Percentiles rank a stretch among this genome's conserved stretches.
Conservation (phyloP, 2,329 filamentous ascomycete genomes). For the Fusarium nanum region DNA sequence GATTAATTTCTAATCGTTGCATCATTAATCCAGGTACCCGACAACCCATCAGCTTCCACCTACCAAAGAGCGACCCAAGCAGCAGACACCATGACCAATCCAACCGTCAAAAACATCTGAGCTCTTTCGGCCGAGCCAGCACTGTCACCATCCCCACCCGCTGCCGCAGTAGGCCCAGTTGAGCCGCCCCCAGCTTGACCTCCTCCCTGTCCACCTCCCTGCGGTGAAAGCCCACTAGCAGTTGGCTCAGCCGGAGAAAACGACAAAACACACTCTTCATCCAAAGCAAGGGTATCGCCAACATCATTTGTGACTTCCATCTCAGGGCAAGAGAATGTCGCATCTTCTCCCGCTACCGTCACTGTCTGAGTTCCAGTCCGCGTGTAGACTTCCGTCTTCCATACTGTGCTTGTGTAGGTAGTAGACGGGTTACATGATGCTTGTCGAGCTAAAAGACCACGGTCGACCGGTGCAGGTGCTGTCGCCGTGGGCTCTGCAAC, state of each 20-base stretch:
- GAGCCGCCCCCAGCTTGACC: not conserved
- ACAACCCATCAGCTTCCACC: not conserved
- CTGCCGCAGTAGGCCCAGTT: not conserved
- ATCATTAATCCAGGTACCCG: not conserved
- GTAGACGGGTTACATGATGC: not conserved
- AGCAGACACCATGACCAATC: not conserved
- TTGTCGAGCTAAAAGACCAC: not conserved
- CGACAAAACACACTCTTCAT: conserved; percentile 4
- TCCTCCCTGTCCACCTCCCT: not conserved
- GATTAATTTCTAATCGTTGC: not conserved
- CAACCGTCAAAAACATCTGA: accelerated
- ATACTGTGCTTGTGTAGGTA: not conserved
- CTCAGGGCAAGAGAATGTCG: conserved; percentile 11
- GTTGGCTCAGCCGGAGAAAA: conserved; percentile 3
- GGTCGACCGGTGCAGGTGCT: accelerated
- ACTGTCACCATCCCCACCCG: not conserved
- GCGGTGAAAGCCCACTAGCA: not conserved
- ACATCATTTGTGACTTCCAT: conserved; percentile 20
- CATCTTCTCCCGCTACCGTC: not conserved
- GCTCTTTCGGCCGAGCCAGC: not conserved
- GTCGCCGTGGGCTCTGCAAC: accelerated
- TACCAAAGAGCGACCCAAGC: not conserved
- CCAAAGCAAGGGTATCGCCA: not conserved
- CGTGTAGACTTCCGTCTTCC: not conserved
- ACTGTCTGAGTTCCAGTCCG: conserved; percentile 5